Percentiles rank a stretch among this genome's conserved stretches.
Evolutionary conservation across 192 early-diverging fungal genomes (phyloP).

Genomic region (Linnemannia schmuckeri): DNA sequence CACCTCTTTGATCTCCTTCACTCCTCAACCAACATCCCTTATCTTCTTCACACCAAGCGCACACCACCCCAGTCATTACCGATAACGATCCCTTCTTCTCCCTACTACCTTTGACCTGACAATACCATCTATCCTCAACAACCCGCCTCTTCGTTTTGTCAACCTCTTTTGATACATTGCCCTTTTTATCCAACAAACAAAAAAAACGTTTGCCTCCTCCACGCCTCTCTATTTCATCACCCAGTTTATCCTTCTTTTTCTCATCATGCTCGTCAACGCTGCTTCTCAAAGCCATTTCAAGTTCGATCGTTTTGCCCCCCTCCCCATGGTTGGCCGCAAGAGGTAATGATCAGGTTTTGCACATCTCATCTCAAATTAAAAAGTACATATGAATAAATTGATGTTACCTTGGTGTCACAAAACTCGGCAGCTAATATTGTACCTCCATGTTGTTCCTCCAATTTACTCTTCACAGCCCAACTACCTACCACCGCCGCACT

Average conservation of each 20-base stretch:
- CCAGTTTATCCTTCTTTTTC: not conserved
- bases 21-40: not conserved
- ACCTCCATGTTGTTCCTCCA: too few species aligned
- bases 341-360: conserved; percentile 24
- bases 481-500: conserved; percentile 47
- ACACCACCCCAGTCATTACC: not conserved
- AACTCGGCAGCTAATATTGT: not conserved
- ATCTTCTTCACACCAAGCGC: not conserved
- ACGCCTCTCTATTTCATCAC: not conserved
- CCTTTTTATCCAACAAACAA: not conserved
- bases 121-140: not conserved
- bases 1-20: not conserved
- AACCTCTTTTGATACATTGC: not conserved
- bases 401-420: not conserved
- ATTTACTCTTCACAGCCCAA: conserved; percentile 11
- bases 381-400: not conserved
- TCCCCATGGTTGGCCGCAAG: conserved; percentile 19
- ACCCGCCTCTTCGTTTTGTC: not conserved
- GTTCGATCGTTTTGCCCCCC: conserved; percentile 35
- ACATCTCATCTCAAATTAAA: not conserved
- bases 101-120: not conserved
- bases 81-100: conserved; percentile 5
- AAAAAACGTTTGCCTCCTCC: not conserved
- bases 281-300: conserved; percentile 50
- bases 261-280: conserved; percentile 44